phyloP scores from a whole-genome alignment of 2,329 filamentous ascomycete species.

The Stagonosporopsis vannaccii region DNA sequence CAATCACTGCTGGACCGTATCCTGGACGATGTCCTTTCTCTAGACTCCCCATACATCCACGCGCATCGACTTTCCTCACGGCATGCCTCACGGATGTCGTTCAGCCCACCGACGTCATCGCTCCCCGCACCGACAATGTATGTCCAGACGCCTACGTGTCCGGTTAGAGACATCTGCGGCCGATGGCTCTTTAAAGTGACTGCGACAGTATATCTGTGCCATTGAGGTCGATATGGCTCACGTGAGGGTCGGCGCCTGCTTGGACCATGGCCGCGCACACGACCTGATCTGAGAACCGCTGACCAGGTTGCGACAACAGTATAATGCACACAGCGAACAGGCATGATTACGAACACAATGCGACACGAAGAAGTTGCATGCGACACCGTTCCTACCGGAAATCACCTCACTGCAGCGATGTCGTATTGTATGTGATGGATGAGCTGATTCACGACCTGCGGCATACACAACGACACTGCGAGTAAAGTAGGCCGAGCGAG shows the following conservation, averaged over 20 bases:
- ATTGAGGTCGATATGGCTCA: background rate
- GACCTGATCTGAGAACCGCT: background rate
- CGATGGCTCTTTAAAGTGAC: background rate
- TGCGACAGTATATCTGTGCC: background rate
- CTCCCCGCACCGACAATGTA: slow-evolving; percentile 13
- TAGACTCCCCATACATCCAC: background rate
- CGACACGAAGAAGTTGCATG: background rate
- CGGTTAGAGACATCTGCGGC: background rate
- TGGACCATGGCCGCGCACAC: slow-evolving; percentile 4
- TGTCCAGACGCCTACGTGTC: background rate
- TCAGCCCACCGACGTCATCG: slow-evolving; percentile 40
- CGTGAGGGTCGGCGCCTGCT: slow-evolving; percentile 11
- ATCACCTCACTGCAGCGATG: background rate
- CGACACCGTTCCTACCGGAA: background rate
- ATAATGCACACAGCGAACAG: background rate
- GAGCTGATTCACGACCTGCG: background rate
- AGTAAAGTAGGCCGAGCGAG: background rate
- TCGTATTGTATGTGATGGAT: background rate
- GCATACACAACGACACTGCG: background rate
- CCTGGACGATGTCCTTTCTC: background rate
- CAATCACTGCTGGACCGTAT: slow-evolving; percentile 18
- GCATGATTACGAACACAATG: background rate
- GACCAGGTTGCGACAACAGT: slow-evolving; percentile 4
- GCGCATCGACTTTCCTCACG: slow-evolving; percentile 13
- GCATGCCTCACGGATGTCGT: slow-evolving; percentile 8